These are phyloP conservation scores for Collybiopsis luxurians DNA, from an alignment of 768 basidiomycete species.

Conservation along the genomic window DNA sequence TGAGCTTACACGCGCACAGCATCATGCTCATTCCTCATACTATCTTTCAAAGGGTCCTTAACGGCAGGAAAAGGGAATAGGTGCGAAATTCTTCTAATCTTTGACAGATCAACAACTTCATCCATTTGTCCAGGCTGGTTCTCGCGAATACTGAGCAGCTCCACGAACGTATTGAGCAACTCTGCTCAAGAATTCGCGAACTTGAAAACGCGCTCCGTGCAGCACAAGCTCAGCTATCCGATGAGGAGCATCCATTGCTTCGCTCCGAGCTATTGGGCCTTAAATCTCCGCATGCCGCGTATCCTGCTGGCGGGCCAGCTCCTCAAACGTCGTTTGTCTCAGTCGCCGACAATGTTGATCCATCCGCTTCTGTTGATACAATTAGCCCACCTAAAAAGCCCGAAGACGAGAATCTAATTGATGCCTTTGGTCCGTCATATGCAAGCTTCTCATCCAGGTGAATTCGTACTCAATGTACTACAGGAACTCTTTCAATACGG, in stretches of 20 bases:
- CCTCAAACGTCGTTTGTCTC: background rate
- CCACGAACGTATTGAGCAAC: slow-evolving; percentile 58
- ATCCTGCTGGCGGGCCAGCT: background rate
- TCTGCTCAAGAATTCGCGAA: slow-evolving; percentile 53
- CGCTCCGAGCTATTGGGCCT: slow-evolving; percentile 26
- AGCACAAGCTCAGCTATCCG: slow-evolving; percentile 46
- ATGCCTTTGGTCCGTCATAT: slow-evolving; percentile 41
- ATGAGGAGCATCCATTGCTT: slow-evolving; percentile 50
- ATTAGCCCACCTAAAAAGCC: background rate
- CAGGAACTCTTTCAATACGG: slow-evolving; percentile 60
- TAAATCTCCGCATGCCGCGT: slow-evolving; percentile 19
- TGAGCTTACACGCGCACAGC: slow-evolving; percentile 21
- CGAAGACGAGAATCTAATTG: slow-evolving; percentile 44
- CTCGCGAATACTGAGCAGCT: slow-evolving; percentile 71
- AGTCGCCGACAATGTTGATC: background rate
- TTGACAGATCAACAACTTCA: background rate
- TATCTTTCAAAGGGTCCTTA: slow-evolving; percentile 39
- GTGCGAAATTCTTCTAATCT: slow-evolving; percentile 28
- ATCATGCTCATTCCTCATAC: background rate
- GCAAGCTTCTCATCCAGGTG: too few relatives aligned
- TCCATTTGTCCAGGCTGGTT: slow-evolving; percentile 37
- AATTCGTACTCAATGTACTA: background rate
- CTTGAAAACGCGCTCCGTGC: slow-evolving; percentile 57
- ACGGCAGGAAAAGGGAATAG: slow-evolving; percentile 57
- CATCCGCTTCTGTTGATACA: background rate